phyloP scores from a whole-genome alignment of 2,329 filamentous ascomycete genomes.

The Didymella pomorum region DNA sequence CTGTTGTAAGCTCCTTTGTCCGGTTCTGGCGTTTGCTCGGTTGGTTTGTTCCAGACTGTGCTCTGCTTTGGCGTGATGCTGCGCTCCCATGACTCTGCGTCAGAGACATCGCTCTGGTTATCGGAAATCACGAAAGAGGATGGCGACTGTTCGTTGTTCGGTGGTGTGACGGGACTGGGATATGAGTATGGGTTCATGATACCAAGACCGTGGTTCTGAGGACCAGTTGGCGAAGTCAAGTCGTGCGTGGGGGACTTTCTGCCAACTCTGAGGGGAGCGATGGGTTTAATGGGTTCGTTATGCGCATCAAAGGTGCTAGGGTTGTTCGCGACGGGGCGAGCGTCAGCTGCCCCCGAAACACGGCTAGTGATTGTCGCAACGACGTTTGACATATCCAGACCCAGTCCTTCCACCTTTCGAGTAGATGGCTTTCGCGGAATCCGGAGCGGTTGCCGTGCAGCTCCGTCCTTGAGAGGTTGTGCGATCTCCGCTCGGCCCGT shows the following conservation, averaged over 20 bases:
- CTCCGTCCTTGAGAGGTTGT: slow-evolving; percentile 69
- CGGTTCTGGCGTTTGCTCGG: slow-evolving; percentile 35
- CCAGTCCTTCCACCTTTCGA: slow-evolving; percentile 27
- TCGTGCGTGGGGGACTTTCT: slow-evolving; percentile 47
- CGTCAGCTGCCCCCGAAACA: slow-evolving; percentile 37
- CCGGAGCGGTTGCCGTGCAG: slow-evolving; percentile 63
- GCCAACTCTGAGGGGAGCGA: slow-evolving; percentile 54
- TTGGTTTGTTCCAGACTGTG: slow-evolving; percentile 30
- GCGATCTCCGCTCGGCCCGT: slow-evolving; percentile 73
- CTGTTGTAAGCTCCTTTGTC: slow-evolving; percentile 33
- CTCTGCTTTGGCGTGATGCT: slow-evolving; percentile 38
- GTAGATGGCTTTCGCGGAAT: slow-evolving; percentile 50
- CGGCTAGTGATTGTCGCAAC: slow-evolving; percentile 33
- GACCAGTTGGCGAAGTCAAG: slow-evolving; percentile 45
- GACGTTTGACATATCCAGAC: slow-evolving; percentile 36
- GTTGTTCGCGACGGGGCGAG: slow-evolving; percentile 41
- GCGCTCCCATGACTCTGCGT: slow-evolving; percentile 28
- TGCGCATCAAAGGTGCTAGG: slow-evolving; percentile 34
- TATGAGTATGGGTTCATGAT: slow-evolving; percentile 37
- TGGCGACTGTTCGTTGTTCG: slow-evolving; percentile 29
- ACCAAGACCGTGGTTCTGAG: slow-evolving; percentile 33
- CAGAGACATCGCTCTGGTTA: slow-evolving; percentile 21
- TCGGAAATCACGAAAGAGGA: slow-evolving; percentile 21
- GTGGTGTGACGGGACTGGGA: slow-evolving; percentile 42
- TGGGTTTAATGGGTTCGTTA: slow-evolving; percentile 53